phyloP scores from a whole-genome alignment of 805 yeast genomes.

The Zygotorulaspora florentina region DNA sequence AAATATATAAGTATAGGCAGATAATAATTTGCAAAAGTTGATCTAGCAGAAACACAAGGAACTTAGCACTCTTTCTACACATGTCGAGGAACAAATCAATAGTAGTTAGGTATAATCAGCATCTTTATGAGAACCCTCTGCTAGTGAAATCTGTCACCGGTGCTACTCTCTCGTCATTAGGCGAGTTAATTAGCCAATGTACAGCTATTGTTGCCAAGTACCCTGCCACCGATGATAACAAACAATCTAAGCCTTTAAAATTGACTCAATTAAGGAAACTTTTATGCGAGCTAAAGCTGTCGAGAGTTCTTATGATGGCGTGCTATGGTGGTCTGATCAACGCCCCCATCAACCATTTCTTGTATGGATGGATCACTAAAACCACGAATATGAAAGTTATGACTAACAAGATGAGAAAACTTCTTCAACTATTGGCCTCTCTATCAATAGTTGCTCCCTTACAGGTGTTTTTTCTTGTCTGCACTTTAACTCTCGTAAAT shows the following conservation, averaged over 20 bases:
- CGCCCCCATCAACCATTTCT: conserved; percentile 25
- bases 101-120: conserved; percentile 12
- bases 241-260: not conserved
- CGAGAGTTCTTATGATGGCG: conserved; percentile 17
- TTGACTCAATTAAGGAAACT: conserved; percentile 3
- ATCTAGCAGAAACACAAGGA: too few species aligned
- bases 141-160: conserved; percentile 20
- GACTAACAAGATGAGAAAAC: conserved; percentile 11
- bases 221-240: not conserved
- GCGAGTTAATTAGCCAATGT: conserved; percentile 22
- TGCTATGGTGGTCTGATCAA: conserved; percentile 23
- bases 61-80: too few species aligned
- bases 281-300: conserved; percentile 9
- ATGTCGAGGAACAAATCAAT: conserved; percentile 5
- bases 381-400: conserved; percentile 11
- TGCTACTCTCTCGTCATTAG: conserved; percentile 17
- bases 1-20: not conserved
- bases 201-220: conserved; percentile 6
- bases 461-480: conserved; percentile 20
- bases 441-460: conserved; percentile 20
- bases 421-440: conserved; percentile 21
- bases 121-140: conserved; percentile 15
- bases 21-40: not conserved
- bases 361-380: conserved; percentile 18
- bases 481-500: conserved; percentile 19